Conservation (phyloP, 108 stramenopile species). For the Conticribra weissflogii region DNA sequence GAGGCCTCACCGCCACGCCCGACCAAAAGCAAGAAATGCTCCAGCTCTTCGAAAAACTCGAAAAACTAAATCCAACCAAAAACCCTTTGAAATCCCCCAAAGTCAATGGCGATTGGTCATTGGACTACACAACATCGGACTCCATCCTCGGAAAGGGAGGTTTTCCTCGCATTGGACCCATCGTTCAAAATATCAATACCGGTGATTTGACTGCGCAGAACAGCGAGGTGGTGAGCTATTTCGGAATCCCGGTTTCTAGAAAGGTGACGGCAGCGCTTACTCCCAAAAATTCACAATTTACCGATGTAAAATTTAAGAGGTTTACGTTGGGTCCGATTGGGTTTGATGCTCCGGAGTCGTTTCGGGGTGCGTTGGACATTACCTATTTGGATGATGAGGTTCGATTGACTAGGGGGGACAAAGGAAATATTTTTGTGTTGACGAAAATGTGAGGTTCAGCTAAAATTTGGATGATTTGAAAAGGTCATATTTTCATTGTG, state of each 20-base stretch:
- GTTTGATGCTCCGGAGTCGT: conserved; percentile 58
- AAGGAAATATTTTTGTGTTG: conserved; percentile 66
- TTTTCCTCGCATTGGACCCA: conserved; percentile 48
- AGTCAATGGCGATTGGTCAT: conserved; percentile 58
- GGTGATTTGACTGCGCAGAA: conserved; percentile 49
- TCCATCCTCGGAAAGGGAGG: conserved; percentile 54
- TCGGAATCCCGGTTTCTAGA: conserved; percentile 40
- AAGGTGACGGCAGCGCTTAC: conserved; percentile 49
- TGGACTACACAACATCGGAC: conserved; percentile 60
- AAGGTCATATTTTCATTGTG: no score
- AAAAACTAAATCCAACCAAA: conserved; percentile 50
- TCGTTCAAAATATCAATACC: conserved; percentile 58
- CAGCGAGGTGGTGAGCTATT: conserved; percentile 53
- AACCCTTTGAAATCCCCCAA: conserved; percentile 27
- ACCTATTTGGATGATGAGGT: conserved; percentile 68
- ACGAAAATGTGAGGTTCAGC: conserved; percentile 54
- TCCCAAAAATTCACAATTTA: conserved; percentile 49
- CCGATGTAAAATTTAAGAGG: conserved; percentile 56
- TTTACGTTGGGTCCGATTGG: conserved; percentile 56
- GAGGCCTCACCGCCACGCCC: conserved; percentile 50
- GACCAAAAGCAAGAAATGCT: conserved; percentile 50
- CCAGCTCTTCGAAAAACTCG: conserved; percentile 44
- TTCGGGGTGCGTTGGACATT: conserved; percentile 54
- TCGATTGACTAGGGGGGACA: conserved; percentile 57
- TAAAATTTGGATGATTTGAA: no score